Base-by-base conservation (phyloP, 2,329 filamentous ascomycete species). In the Arachnopeziza araneosa region DNA sequence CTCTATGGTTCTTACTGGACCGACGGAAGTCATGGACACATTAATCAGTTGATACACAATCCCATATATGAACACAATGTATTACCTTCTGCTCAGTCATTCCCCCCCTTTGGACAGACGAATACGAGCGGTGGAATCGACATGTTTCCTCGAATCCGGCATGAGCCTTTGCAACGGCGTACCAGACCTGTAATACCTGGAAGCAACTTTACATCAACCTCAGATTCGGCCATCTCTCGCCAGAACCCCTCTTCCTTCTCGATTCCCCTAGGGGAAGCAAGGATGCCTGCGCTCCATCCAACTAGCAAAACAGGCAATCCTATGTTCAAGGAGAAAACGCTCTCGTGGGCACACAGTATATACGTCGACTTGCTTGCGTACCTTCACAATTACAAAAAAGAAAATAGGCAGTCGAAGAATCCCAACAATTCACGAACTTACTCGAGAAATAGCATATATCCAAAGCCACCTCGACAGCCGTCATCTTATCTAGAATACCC, bases 321-420 rank as follows among this genome's bases (percentile, higher is more conserved):
- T 14, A 77, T 80, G 59, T 90, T 90, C 69, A 87, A 85, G 64
- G 88, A 91, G 64, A 87, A 84, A 64, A 83, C 84, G 1, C 75
- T 92, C 24, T 78, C 82, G 17, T 86, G 85, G 75, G 89, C 89
- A n/a, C 87, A 92, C 71, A 80, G 80, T 65, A 82, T 87, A 32
- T 93, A 93, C 72, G 78, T 89, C 54, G 86, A 91, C 64, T 79
- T 93, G 8, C 75, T 93, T 2, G 76, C 84, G 10, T 84, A 83
- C 64, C 77, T 90, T 7, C 84, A 89, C 62, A 80, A 83, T 56
- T 78, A 77, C 22, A 85, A 83, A 60, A 85, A 79, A 67, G 72
- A 76, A 1, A 75, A 75, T 10, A 71, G 76, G 21, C 70, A 71
- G 21, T 70, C 70, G 22, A 71, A 73, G 24, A 72, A 75, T 24